These are phyloP conservation scores for Pestalotiopsis sp. DNA, from an alignment of 2,329 filamentous ascomycete species.

Conservation along the genomic window DNA sequence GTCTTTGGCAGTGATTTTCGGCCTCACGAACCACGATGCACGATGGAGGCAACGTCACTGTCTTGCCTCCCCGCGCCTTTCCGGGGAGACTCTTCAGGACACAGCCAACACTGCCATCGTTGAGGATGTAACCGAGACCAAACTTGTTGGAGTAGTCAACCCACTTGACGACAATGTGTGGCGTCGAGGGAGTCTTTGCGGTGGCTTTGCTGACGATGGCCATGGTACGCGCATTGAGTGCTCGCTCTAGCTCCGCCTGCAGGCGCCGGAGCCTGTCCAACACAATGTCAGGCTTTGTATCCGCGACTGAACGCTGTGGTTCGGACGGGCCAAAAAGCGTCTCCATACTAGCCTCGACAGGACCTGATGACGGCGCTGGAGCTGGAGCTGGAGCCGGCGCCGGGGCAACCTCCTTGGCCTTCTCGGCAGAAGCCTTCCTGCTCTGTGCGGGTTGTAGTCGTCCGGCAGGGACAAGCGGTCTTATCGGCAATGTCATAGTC, in stretches of 20 bases:
- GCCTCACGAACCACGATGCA: constrained; percentile 74
- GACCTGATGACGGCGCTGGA: background rate
- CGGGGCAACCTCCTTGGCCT: constrained; percentile 15
- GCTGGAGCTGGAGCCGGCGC: constrained; percentile 14
- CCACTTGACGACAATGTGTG: constrained; percentile 76
- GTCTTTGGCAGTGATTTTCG: constrained; percentile 69
- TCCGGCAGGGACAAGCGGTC: constrained; percentile 19
- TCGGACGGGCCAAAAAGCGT: constrained; percentile 62
- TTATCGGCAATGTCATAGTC: constrained; percentile 17
- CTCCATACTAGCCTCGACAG: constrained; percentile 1
- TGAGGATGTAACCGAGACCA: constrained; percentile 81
- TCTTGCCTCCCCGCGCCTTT: constrained; percentile 51
- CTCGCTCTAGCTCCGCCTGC: constrained; percentile 64
- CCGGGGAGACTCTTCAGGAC: constrained; percentile 60
- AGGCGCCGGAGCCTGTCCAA: constrained; percentile 58
- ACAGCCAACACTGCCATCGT: constrained; percentile 80
- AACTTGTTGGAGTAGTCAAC: constrained; percentile 90
- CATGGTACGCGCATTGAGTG: constrained; percentile 65
- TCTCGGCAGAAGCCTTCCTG: constrained; percentile 8
- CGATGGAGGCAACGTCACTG: constrained; percentile 65
- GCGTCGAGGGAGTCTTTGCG: constrained; percentile 55
- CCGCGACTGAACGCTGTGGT: constrained; percentile 49
- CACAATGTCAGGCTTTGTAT: constrained; percentile 61
- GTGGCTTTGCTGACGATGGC: constrained; percentile 56
- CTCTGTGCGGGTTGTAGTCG: constrained; percentile 9